Percentiles rank a stretch among this genome's conserved stretches.
Conservation (phyloP, 78 protist species). For the Tieghemostelium lacteum region DNA sequence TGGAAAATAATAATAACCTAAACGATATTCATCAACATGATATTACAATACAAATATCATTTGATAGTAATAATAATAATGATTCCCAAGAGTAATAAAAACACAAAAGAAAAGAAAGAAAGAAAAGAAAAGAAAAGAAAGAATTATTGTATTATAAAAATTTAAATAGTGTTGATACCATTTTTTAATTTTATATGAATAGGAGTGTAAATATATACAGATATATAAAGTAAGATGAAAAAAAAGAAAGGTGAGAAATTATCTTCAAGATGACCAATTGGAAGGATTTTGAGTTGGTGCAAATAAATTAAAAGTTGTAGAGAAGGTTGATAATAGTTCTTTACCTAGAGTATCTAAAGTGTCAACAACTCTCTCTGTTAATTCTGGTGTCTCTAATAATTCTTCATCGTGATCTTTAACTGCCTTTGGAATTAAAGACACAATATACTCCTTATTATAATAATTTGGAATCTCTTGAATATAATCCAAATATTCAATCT, state of each 20-base stretch:
- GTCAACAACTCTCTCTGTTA: conserved; percentile 30
- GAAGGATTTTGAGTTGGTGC: conserved; percentile 22
- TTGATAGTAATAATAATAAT: too few relatives aligned
- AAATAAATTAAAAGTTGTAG: conserved; percentile 14
- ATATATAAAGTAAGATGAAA: too few relatives aligned
- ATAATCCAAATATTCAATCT: conserved; percentile 51
- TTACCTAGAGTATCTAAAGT: conserved; percentile 64
- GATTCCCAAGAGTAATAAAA: not conserved
- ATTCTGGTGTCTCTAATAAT: conserved; percentile 54
- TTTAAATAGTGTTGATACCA: too few relatives aligned
- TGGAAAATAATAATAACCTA: not conserved
- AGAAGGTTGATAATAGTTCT: conserved; percentile 54
- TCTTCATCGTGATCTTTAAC: conserved; percentile 27
- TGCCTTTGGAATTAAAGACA: conserved; percentile 6
- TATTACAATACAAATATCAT: too few relatives aligned
- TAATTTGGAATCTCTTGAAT: conserved; percentile 57
- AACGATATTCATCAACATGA: not conserved
- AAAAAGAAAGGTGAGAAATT: not conserved
- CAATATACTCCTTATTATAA: not conserved
- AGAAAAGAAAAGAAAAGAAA: conserved; percentile 1
- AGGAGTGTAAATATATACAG: too few relatives aligned
- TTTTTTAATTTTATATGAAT: too few relatives aligned
- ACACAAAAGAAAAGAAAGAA: not conserved
- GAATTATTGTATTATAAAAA: too few relatives aligned
- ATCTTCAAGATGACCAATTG: conserved; percentile 2